These are phyloP conservation scores for Barnettozyma botsteinii DNA, from an alignment of 805 yeast species.

Conservation along the genomic window DNA sequence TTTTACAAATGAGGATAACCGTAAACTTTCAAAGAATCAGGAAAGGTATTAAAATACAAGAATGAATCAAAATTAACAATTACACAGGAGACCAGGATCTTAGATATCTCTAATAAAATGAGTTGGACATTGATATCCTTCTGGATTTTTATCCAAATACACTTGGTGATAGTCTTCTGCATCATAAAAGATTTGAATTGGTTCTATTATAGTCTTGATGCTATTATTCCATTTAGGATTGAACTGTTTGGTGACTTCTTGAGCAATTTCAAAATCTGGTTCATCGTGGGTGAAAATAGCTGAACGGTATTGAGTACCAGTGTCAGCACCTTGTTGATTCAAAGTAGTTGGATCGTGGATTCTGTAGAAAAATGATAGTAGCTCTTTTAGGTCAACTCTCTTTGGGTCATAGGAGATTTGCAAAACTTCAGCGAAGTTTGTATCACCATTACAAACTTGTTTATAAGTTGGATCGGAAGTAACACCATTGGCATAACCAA, in stretches of 20 bases:
- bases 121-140: constrained; percentile 86
- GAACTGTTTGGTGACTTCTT: constrained; percentile 41
- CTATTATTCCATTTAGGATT: constrained; percentile 66
- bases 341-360: constrained; percentile 92
- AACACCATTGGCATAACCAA: constrained; percentile 86
- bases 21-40: too few relatives aligned
- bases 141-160: constrained; percentile 74
- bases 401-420: constrained; percentile 80
- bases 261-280: constrained; percentile 41
- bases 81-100: too few relatives aligned
- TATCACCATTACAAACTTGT: constrained; percentile 70
- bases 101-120: constrained; percentile 63
- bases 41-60: neutral
- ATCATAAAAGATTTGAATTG: constrained; percentile 69
- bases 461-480: constrained; percentile 53
- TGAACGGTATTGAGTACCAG: constrained; percentile 86
- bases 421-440: constrained; percentile 72
- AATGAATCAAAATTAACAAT: too few relatives aligned
- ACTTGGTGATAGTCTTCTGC: constrained; percentile 95
- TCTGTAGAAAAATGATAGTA: constrained; percentile 79
- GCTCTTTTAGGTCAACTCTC: constrained; percentile 48
- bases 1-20: too few relatives aligned
- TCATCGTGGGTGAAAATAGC: constrained; percentile 62
- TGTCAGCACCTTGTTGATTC: constrained; percentile 81
- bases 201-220: constrained; percentile 67